Evolutionary conservation across 2,329 filamentous ascomycete genomes (phyloP), one percentile per base, ranked within the genome.

Genomic region (Stemphylium lycopersici): DNA sequence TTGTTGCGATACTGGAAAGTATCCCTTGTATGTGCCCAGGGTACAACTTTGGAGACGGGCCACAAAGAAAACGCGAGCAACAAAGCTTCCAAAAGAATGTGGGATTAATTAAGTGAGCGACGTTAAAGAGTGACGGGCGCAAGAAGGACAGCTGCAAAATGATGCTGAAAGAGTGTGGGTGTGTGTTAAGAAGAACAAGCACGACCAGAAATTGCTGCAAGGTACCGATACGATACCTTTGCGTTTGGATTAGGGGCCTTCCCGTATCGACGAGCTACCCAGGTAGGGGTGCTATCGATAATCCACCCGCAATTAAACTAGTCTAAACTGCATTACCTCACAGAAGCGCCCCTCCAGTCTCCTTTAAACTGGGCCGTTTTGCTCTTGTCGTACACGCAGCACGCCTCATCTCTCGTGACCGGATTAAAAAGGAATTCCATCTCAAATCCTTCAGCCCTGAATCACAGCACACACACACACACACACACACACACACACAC

Each of bases 281-380:
- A 20, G 20, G 20, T 20, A 20, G 20, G 64, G 65, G 66, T 64
- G 63, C 63, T 70, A 73, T 70, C 67, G 67, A 63, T 62, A 65
- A 65, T 62, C 64, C 63, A 68, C 67, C 65, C 65, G 59, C 67
- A 70, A 72, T 69, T 67, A 68, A 63, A 63, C 66, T 68, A 70
- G 69, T 71, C 66, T 62, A 64, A 58, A 59, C 63, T 72, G 70
- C 69, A 72, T 68, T 62, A 69, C 66, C 63, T 70, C 60, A 67
- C 56, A 63, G 55, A 58, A 55, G 55, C 65, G 59, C 67, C 59
- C 52, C 61, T 65, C 53, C 52, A 62, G 45, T 52, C 67, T 61
- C 26, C 55, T 67, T 71, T 63, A 51, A 65, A 63, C 56, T 22
- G 51, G 49, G 16, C 49, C 36, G 61, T 67, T 65, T 66, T 66